Evolutionary conservation across 1,284 basidiomycete genomes (phyloP), one percentile per base, ranked within the genome.

Genomic region (Bjerkandera adusta): DNA sequence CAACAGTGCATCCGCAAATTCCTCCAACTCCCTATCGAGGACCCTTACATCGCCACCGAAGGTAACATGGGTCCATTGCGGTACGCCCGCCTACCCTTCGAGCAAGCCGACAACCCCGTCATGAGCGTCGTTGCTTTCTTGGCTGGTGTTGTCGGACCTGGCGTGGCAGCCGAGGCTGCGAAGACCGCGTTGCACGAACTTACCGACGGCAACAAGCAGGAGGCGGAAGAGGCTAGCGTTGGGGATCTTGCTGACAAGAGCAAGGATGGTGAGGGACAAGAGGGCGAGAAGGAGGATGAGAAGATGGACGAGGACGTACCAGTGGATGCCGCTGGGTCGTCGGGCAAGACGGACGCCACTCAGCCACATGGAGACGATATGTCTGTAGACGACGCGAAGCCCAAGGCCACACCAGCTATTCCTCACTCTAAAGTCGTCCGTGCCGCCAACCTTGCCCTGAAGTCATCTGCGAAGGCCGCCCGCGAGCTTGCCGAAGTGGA

Each of bases 41-140:
- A 99, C 62, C 83, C 85, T 15, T 99, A 95, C 64, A 66, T 90
- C 32, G 76, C 78, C 22, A 77, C 79, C 2, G 87, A 89, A 57
- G 84, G 77, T 11, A 79, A 85, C 45, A 79, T 91, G 62, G 94
- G 93, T 5, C 79, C 89, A 1, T 69, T 97, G 47, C 74, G 88
- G 55, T 94, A 88, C 53, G 81, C 83, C 1, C 70, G 87, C 6
- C 73, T 96, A 49, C 96, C 96, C 0, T 97, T 98, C 63, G 89
- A 94, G 54, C 89, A 94, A 61, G 84, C 90, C 1, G 97, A 98
- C 62, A 99, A 99, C 64, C 96, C 96, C 0, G 93, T 99, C 26
- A 94, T 99, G 93, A 94, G 90, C 65, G 95, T 99, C 20, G 94
- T 99, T 11, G 92, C 96, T 1, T 98, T 98, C 72, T 75, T 99